Percentiles rank a stretch among this genome's conserved stretches.
Conservation (phyloP, 768 basidiomycete genomes). For the Artomyces pyxidatus region DNA sequence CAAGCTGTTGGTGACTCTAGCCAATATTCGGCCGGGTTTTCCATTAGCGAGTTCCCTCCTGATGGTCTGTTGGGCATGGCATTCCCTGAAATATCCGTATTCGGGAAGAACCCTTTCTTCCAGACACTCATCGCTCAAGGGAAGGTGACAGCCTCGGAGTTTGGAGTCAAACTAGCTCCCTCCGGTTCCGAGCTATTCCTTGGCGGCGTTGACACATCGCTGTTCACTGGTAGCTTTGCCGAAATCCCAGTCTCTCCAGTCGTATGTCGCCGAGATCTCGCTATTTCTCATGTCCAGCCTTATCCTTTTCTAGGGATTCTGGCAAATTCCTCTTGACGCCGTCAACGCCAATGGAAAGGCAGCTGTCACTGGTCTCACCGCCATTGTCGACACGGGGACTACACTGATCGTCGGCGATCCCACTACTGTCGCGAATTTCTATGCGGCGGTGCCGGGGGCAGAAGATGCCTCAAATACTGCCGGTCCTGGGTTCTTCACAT, state of each 20-base stretch:
- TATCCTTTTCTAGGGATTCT: constrained; percentile 18
- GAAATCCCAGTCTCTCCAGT: constrained; percentile 21
- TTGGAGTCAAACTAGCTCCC: constrained; percentile 23
- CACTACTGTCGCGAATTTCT: constrained; percentile 17
- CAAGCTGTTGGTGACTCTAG: constrained; percentile 41
- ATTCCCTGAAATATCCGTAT: constrained; percentile 20
- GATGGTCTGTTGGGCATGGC: constrained; percentile 40
- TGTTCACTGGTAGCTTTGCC: constrained; percentile 25
- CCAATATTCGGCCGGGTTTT: constrained; percentile 28
- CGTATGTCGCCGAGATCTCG: too few species aligned
- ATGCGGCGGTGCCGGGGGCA: constrained; percentile 21
- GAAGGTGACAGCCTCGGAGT: constrained; percentile 14
- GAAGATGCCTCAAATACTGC: constrained; percentile 8
- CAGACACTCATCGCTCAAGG: constrained; percentile 24
- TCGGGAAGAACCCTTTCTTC: constrained; percentile 20
- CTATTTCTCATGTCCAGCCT: not conserved
- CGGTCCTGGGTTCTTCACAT: constrained; percentile 22
- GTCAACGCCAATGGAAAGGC: constrained; percentile 8
- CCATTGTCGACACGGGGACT: constrained; percentile 25
- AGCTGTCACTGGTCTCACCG: constrained; percentile 4
- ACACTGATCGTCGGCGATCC: constrained; percentile 24
- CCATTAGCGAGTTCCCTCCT: constrained; percentile 19
- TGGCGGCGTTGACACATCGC: constrained; percentile 27
- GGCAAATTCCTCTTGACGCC: constrained; percentile 18
- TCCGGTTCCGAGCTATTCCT: constrained; percentile 26